These are phyloP conservation scores for Starmerella sirachaensis DNA, from an alignment of 805 yeast genomes.

Conservation along the genomic window DNA sequence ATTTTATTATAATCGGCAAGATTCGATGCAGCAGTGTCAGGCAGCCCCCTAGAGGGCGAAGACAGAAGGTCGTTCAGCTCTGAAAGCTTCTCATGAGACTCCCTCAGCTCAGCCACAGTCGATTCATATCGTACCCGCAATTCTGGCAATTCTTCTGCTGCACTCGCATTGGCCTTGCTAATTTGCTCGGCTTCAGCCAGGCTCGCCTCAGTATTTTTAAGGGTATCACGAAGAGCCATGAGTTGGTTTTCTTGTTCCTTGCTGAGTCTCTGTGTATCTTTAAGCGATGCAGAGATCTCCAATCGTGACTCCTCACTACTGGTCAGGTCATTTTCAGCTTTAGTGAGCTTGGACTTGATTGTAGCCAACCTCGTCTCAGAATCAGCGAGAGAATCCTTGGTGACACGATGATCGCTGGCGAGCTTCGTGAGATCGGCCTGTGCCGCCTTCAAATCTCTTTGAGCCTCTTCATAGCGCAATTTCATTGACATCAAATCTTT, in stretches of 20 bases:
- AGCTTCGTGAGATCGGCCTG: too few species aligned
- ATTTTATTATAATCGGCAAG: neutral
- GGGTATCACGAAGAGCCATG: too few species aligned
- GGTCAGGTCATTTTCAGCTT: neutral
- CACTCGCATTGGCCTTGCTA: too few species aligned
- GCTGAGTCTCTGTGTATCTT: neutral
- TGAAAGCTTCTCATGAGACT: neutral
- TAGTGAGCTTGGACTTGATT: neutral
- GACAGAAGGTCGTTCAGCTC: neutral
- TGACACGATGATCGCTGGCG: too few species aligned
- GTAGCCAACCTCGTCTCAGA: neutral
- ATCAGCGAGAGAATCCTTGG: too few species aligned
- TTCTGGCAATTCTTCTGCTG: neutral
- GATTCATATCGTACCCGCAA: neutral
- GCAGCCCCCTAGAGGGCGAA: neutral
- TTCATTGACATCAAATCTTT: constrained; percentile 14
- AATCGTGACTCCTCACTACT: neutral
- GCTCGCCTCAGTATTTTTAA: too few species aligned
- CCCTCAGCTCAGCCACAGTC: constrained; percentile 4
- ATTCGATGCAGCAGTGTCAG: neutral
- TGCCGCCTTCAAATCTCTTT: neutral
- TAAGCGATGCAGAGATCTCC: neutral
- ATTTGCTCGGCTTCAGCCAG: too few species aligned
- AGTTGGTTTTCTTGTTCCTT: too few species aligned
- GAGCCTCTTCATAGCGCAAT: neutral